Conservation (phyloP, 257 asterid genomes). For the Paraleonurus japonicus region DNA sequence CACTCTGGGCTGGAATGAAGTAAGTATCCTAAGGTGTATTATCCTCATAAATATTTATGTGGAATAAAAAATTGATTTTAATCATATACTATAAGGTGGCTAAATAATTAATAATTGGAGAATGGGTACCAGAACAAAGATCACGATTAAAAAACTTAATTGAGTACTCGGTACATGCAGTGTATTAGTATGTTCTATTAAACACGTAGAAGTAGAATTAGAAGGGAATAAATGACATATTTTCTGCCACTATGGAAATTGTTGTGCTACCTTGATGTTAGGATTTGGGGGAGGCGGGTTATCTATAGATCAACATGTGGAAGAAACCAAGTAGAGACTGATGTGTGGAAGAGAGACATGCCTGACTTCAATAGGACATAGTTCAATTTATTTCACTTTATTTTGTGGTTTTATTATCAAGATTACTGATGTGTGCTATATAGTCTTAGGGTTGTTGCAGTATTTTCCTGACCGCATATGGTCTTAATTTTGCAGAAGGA, state of each 20-base stretch:
- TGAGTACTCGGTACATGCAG: background rate
- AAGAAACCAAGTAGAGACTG: background rate
- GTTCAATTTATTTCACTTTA: background rate
- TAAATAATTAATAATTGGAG: background rate
- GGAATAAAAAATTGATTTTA: background rate
- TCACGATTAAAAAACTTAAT: background rate
- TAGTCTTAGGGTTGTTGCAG: background rate
- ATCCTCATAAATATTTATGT: background rate
- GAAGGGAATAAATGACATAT: background rate
- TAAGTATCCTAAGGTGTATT: slow-evolving; percentile 38
- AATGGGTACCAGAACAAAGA: background rate
- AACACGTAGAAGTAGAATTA: background rate
- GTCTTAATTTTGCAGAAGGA: slow-evolving; percentile 62
- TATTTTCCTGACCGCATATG: slow-evolving; percentile 13
- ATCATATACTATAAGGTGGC: background rate
- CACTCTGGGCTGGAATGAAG: slow-evolving; percentile 94
- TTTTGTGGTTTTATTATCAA: background rate
- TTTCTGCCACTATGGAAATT: background rate
- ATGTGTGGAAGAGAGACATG: background rate
- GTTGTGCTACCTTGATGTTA: background rate
- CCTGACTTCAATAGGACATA: background rate
- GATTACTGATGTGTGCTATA: background rate
- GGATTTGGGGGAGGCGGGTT: background rate
- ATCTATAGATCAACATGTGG: background rate
- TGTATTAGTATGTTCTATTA: background rate